A percentile compares a stretch with the other conserved stretches of the same genome.
Evolutionary conservation across 495 filamentous ascomycete species (phyloP).

Genomic region (Xylaria acuta): DNA sequence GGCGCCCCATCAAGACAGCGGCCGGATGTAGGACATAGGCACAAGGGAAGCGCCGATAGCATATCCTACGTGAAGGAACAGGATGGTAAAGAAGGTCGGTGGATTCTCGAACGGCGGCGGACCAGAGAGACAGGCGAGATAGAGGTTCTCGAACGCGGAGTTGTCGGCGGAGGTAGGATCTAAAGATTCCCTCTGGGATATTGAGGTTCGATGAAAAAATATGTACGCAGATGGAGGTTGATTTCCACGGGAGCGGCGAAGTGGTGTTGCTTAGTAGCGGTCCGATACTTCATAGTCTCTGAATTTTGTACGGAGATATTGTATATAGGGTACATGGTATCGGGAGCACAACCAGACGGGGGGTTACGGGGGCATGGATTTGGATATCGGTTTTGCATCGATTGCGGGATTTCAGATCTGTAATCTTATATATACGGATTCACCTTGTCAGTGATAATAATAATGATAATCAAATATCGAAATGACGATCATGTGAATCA

Average conservation of each 20-base stretch:
- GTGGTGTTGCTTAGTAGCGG: background rate
- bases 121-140: conserved; percentile 60
- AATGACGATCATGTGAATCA: background rate
- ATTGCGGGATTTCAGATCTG: background rate
- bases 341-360: background rate
- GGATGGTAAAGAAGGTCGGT: conserved; percentile 55
- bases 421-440: background rate
- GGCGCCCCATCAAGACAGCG: conserved; percentile 32
- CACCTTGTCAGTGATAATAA: conserved; percentile 8
- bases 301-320: background rate
- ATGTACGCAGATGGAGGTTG: background rate
- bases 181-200: conserved; percentile 7
- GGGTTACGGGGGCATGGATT: background rate
- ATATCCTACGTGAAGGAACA: conserved; percentile 63
- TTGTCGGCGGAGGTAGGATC: conserved; percentile 44
- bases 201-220: background rate
- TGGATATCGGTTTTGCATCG: conserved; percentile 20
- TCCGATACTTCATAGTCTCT: background rate
- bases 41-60: conserved; percentile 60
- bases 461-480: conserved; percentile 11
- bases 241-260: background rate
- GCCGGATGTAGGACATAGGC: conserved; percentile 50
- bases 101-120: conserved; percentile 63
- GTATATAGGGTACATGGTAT: conserved; percentile 14
- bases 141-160: conserved; percentile 49